Conservation (phyloP, 2,329 filamentous ascomycete species). For the Fusarium nygamai region DNA sequence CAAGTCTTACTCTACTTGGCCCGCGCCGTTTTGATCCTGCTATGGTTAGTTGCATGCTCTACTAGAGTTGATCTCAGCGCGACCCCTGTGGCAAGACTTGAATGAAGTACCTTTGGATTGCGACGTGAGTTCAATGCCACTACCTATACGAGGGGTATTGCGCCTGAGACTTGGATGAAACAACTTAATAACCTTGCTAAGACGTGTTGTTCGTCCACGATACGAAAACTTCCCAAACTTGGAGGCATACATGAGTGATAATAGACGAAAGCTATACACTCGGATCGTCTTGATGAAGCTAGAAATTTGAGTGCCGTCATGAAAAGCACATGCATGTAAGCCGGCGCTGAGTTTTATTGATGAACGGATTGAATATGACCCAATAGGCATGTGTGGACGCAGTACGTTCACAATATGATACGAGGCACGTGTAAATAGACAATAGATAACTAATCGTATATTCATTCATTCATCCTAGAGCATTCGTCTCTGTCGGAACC, state of each 20-base stretch:
- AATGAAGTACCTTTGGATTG: neutral
- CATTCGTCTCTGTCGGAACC: neutral
- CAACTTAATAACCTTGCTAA: neutral
- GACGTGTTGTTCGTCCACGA: neutral
- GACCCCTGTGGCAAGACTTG: neutral
- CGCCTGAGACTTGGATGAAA: neutral
- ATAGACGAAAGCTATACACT: neutral
- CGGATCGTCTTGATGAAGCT: neutral
- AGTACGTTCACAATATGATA: neutral
- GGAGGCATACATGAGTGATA: neutral
- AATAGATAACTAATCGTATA: conserved; percentile 31
- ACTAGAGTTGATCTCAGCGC: neutral
- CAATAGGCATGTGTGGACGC: neutral
- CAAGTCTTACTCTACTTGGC: neutral
- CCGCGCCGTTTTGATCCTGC: neutral
- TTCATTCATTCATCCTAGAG: conserved; percentile 17
- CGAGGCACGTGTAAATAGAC: conserved; percentile 22
- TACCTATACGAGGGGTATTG: neutral
- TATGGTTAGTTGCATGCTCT: neutral
- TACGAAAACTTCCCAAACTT: neutral
- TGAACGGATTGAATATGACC: conserved; percentile 6
- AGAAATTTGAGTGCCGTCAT: conserved; percentile 4
- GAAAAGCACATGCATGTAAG: conserved; percentile 27
- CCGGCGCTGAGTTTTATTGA: conserved; percentile 27
- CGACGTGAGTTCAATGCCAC: neutral